Conservation (phyloP, 495 filamentous ascomycete species). For the Neurospora tetraspora region DNA sequence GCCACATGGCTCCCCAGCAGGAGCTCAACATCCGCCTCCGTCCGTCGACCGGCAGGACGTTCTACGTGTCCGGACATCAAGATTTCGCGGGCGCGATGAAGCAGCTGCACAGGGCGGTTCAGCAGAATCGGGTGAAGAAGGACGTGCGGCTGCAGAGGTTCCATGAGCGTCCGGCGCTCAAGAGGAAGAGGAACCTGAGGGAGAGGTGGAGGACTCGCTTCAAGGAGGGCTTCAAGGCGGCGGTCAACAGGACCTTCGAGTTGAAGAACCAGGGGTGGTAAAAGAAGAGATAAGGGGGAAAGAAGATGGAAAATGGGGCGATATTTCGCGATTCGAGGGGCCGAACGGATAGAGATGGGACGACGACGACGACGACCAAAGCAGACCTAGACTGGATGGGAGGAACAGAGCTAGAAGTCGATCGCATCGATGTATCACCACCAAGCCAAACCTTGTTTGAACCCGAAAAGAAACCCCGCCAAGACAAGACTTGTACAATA, state of each 20-base stretch:
- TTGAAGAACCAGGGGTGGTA: conserved; percentile 70
- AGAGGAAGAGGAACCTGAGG: conserved; percentile 60
- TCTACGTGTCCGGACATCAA: conserved; percentile 35
- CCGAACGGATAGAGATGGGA: not conserved
- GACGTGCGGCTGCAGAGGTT: conserved; percentile 47
- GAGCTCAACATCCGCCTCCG: conserved; percentile 31
- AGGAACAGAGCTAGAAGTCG: not conserved
- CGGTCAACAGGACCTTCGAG: conserved; percentile 48
- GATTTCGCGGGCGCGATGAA: conserved; percentile 48
- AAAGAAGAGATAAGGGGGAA: not conserved
- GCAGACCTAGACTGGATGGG: not conserved
- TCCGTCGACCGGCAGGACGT: conserved; percentile 48
- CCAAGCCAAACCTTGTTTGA: not conserved
- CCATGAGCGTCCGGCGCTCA: conserved; percentile 63
- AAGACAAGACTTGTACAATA: not conserved
- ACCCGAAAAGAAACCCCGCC: not conserved
- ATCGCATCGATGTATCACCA: not conserved
- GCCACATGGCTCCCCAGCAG: conserved; percentile 4
- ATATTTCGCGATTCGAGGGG: not conserved
- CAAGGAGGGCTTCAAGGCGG: conserved; percentile 50
- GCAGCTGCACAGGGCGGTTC: conserved; percentile 33
- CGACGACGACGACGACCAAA: not conserved
- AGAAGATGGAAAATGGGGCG: not conserved
- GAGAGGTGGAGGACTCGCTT: conserved; percentile 60
- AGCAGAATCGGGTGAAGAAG: conserved; percentile 39